Evolutionary conservation across 179 eudicot genomes (phyloP), one percentile per base, ranked within the genome.

Genomic region (Heliamphora pulchella): DNA sequence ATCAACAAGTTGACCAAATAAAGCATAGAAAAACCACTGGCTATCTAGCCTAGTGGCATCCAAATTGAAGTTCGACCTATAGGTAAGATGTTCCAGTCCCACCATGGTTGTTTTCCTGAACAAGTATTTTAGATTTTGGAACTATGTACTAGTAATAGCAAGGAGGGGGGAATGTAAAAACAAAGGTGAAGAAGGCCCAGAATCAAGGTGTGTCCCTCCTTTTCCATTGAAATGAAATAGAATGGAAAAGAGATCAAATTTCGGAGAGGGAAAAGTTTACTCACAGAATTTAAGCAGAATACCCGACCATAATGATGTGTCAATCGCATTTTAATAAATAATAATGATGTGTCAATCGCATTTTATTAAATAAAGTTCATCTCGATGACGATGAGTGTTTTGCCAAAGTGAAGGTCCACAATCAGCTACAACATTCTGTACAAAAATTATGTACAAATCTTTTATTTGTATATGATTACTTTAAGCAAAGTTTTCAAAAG

Each of bases 1-100:
- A 39, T 69, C 78, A 47, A 20, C 54, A 11, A 13, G 39, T 18
- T 80, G 65, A 79, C 44, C 70, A 20, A 61, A 63, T 41, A 57
- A 75, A 54, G 57, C 6, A 55, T n/a, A 47, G 41, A 9, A 18
- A 58, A 11, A 46, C 69, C 22, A 14, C 68, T 58, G 18, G 41
- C 6, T 2, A 44, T 46, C 50, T 43, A 69, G 71, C 55, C 58
- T 39, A 41, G 62, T 50, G 59, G 14, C 46, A 22, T 55, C 44
- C 50, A 46, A 13, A 51, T 31, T 41, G 8, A 64, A 63, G 44
- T 66, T 50, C 48, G 66, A 66, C 53, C 8, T 75, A 13, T 15
- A 0, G 18, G 9, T 54, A 44, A 63, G 18, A 53, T 4, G 11
- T 66, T 75, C n/a, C 65, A 55, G 55, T 14, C 20, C 79, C 61